A percentile compares a stretch with the other conserved stretches of the same genome.
Conservation (phyloP, 768 basidiomycete species). For the Leccinum uliginosum region DNA sequence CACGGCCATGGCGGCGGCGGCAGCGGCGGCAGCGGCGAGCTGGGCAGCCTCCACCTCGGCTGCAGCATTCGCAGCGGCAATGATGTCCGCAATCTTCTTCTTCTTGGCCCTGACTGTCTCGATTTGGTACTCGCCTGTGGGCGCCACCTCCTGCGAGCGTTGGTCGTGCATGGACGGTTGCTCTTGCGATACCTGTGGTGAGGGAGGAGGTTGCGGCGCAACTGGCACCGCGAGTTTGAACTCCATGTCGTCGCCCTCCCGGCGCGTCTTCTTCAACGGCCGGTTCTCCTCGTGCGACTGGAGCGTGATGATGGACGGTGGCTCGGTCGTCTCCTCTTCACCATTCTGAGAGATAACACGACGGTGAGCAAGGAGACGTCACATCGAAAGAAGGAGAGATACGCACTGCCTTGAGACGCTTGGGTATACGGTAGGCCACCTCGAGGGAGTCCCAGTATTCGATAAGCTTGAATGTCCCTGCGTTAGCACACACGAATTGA, state of each 20-base stretch:
- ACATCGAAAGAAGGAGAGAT: not conserved
- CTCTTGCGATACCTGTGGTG: not conserved
- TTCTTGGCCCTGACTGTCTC: conserved; percentile 12
- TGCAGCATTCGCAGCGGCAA: conserved; percentile 38
- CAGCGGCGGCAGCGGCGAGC: conserved; percentile 28
- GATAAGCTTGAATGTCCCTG: conserved; percentile 49
- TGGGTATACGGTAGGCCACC: conserved; percentile 83
- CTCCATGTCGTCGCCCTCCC: conserved; percentile 24
- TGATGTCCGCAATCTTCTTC: conserved; percentile 35
- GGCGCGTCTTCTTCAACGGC: conserved; percentile 30
- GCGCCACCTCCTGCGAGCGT: not conserved
- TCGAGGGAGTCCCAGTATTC: conserved; percentile 77
- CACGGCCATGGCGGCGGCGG: not conserved
- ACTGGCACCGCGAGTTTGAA: conserved; percentile 13
- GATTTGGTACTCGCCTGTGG: not conserved
- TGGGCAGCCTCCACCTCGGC: conserved; percentile 31
- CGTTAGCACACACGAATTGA: not conserved
- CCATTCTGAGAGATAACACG: conserved; percentile 22
- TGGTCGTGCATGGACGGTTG: not conserved
- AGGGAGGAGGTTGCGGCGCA: not conserved
- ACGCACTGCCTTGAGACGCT: conserved; percentile 47
- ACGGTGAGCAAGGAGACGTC: not conserved
- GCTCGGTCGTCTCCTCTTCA: conserved; percentile 25
- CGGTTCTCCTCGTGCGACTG: conserved; percentile 27
- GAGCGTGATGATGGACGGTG: conserved; percentile 15